Conservation (phyloP, 2,329 filamentous ascomycete species). For the Colletotrichum sansevieriae region DNA sequence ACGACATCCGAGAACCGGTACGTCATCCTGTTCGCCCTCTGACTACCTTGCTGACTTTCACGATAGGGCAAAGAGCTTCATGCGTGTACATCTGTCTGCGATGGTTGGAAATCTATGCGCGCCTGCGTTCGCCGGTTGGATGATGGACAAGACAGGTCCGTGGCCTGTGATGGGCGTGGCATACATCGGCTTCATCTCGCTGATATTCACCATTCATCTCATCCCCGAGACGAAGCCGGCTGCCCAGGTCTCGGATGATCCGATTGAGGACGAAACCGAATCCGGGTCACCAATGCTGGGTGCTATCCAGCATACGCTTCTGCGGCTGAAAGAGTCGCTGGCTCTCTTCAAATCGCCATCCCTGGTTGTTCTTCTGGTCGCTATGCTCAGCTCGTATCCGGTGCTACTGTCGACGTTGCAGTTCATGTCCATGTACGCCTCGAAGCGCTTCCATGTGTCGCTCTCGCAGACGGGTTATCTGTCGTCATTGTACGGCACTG, state of each 20-base stretch:
- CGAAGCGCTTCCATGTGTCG: conserved; percentile 48
- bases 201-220: conserved; percentile 44
- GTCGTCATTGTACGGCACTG: conserved; percentile 48
- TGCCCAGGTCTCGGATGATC: conserved; percentile 16
- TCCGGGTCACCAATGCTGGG: background rate
- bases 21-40: background rate
- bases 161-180: conserved; percentile 44
- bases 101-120: conserved; percentile 53
- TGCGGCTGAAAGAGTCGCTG: conserved; percentile 41
- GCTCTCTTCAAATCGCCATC: conserved; percentile 45
- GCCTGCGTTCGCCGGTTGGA: conserved; percentile 51
- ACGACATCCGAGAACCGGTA: conserved; percentile 53
- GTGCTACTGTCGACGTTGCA: conserved; percentile 19
- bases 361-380: conserved; percentile 47
- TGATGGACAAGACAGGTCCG: conserved; percentile 51
- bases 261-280: conserved; percentile 24
- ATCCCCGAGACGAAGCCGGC: conserved; percentile 48
- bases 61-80: conserved; percentile 52
- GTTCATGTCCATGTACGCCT: conserved; percentile 48
- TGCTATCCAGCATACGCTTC: conserved; percentile 38
- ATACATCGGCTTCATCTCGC: background rate
- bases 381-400: conserved; percentile 39
- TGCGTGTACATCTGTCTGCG: conserved; percentile 48
- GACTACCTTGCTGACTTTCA: background rate
- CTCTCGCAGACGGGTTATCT: conserved; percentile 49